Conservation (phyloP, 2,329 filamentous ascomycete species). For the Penicillium sp. region DNA sequence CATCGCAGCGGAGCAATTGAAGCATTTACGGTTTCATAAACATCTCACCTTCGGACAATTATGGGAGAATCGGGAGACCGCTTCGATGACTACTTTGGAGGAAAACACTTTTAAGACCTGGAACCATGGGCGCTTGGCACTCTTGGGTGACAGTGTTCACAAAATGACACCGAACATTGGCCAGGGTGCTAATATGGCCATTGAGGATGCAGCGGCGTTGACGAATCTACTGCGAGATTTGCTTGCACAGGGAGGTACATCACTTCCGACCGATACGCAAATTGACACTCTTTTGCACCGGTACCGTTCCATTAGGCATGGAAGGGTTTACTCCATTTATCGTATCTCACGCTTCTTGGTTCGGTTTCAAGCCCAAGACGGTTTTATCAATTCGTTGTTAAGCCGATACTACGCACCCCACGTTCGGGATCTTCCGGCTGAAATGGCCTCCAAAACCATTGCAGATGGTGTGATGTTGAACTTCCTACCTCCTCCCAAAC, state of each 20-base stretch:
- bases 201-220: conserved; percentile 1
- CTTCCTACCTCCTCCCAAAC: conserved; percentile 16
- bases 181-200: conserved; percentile 3
- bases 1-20: neutral
- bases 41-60: conserved; percentile 23
- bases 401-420: conserved; percentile 23
- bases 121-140: conserved; percentile 24
- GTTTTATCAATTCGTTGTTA: conserved; percentile 15
- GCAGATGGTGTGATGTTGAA: conserved; percentile 13
- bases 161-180: conserved; percentile 5
- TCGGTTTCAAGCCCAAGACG: conserved; percentile 22
- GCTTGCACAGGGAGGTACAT: neutral
- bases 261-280: neutral
- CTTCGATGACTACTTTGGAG: conserved; percentile 26
- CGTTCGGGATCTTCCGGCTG: conserved; percentile 11
- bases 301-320: conserved; percentile 10
- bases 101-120: conserved; percentile 26
- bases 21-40: conserved; percentile 13
- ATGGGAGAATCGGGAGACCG: conserved; percentile 18
- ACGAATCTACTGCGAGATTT: neutral
- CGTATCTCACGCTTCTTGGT: conserved; percentile 9
- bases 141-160: conserved; percentile 29
- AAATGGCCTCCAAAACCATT: conserved; percentile 19
- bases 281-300: neutral
- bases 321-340: conserved; percentile 17